Conservation (phyloP, 768 basidiomycete species). For the Podaxis rugospora region DNA sequence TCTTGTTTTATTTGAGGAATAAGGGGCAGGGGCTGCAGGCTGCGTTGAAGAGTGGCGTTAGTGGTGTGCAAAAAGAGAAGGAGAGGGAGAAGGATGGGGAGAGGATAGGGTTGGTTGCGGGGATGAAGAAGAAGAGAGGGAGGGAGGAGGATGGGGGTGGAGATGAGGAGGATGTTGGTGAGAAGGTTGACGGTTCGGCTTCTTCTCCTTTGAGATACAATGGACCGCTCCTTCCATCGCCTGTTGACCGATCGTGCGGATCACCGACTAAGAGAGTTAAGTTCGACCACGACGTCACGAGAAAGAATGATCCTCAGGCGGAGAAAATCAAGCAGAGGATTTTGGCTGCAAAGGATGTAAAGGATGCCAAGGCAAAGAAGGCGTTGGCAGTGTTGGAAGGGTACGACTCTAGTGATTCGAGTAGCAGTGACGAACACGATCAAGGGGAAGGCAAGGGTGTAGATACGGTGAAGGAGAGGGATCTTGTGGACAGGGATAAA, state of each 20-base stretch:
- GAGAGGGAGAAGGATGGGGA: constrained; percentile 11
- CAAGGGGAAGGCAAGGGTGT: constrained; percentile 10
- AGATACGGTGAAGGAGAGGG: neutral
- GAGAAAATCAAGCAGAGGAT: constrained; percentile 27
- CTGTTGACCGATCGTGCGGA: constrained; percentile 21
- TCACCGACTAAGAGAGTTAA: constrained; percentile 21
- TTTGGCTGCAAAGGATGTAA: constrained; percentile 16
- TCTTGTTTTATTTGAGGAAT: constrained; percentile 86
- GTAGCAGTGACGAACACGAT: constrained; percentile 14
- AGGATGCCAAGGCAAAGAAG: constrained; percentile 18
- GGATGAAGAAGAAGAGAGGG: constrained; percentile 45
- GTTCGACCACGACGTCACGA: neutral
- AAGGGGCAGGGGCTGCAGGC: constrained; percentile 73
- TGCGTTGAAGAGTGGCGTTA: constrained; percentile 37
- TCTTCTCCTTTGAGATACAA: constrained; percentile 39
- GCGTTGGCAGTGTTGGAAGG: constrained; percentile 22
- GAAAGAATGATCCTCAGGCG: constrained; percentile 27
- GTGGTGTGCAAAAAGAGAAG: constrained; percentile 9
- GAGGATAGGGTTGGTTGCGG: constrained; percentile 40
- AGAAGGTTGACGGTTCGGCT: constrained; percentile 31
- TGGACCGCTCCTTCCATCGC: constrained; percentile 61
- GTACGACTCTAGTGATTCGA: constrained; percentile 24
- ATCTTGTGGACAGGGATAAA: neutral
- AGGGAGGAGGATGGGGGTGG: constrained; percentile 36
- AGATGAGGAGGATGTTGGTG: constrained; percentile 45